These are phyloP conservation scores for Dothistroma septosporum DNA, from an alignment of 2,329 filamentous ascomycete genomes.

Conservation along the genomic window DNA sequence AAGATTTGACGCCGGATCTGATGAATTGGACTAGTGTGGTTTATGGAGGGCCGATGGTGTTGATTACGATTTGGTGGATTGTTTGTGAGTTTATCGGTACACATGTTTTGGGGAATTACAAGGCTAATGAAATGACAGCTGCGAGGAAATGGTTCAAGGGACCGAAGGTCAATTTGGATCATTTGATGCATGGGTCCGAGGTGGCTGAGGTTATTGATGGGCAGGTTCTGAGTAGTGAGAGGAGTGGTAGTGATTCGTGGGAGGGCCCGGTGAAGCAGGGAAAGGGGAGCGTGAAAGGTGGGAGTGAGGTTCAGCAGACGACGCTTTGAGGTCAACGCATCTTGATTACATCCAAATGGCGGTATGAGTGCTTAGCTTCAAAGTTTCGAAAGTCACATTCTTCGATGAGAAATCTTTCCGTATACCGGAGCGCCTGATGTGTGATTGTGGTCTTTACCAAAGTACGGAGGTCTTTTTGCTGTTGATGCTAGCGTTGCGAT, in stretches of 20 bases:
- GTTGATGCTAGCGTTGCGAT: no score
- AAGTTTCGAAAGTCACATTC: background rate
- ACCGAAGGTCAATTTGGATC: slow-evolving; percentile 59
- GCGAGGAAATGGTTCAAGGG: slow-evolving; percentile 68
- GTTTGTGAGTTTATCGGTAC: slow-evolving; percentile 36
- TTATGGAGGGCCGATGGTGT: slow-evolving; percentile 61
- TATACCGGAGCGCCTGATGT: no score
- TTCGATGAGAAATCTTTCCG: background rate
- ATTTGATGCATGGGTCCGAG: slow-evolving; percentile 12
- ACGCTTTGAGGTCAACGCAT: background rate
- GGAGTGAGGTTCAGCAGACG: background rate
- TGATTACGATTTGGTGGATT: slow-evolving; percentile 57
- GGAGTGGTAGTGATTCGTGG: background rate
- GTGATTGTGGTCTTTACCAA: no score
- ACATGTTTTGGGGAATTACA: background rate
- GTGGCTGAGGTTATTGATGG: slow-evolving; percentile 16
- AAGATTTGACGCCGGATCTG: slow-evolving; percentile 47
- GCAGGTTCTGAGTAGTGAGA: slow-evolving; percentile 9
- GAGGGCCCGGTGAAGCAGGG: background rate
- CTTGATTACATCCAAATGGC: no score
- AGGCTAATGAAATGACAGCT: slow-evolving; percentile 21
- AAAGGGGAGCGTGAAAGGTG: background rate
- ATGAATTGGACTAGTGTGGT: slow-evolving; percentile 70
- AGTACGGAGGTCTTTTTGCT: no score
- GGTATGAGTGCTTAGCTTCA: no score